phyloP scores from a whole-genome alignment of 192 early-diverging fungal genomes.

The Borealophlyctis nickersoniae region DNA sequence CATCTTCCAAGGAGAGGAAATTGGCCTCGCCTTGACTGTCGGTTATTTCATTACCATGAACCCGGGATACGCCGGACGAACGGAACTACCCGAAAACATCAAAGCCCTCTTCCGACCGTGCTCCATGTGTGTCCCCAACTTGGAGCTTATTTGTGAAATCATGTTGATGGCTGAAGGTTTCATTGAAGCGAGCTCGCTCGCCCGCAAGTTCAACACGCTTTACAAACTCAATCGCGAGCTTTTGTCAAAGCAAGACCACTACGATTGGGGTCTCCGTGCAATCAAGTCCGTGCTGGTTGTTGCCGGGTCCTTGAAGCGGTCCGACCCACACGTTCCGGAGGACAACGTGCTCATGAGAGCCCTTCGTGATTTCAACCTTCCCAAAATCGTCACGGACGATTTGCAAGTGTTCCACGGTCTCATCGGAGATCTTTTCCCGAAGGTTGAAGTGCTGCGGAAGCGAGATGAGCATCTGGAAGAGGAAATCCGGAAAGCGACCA shows the following conservation, averaged over 20 bases:
- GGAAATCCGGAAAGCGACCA: slow-evolving; percentile 60
- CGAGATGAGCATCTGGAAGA: slow-evolving; percentile 57
- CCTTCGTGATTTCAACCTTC: slow-evolving; percentile 66
- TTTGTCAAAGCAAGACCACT: slow-evolving; percentile 67
- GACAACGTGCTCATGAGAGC: slow-evolving; percentile 66
- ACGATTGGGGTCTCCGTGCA: slow-evolving; percentile 67
- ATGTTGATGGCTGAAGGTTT: slow-evolving; percentile 72
- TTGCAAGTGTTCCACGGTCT: slow-evolving; percentile 64
- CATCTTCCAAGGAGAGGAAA: slow-evolving; percentile 68
- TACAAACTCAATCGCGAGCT: slow-evolving; percentile 64
- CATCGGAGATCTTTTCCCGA: slow-evolving; percentile 65
- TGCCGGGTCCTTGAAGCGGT: slow-evolving; percentile 59
- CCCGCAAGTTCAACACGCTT: slow-evolving; percentile 62
- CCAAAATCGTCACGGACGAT: slow-evolving; percentile 66
- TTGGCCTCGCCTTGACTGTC: slow-evolving; percentile 52
- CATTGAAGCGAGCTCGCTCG: slow-evolving; percentile 59
- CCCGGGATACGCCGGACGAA: slow-evolving; percentile 64
- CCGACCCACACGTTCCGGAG: slow-evolving; percentile 59
- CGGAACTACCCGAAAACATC: slow-evolving; percentile 67
- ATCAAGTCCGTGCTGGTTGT: slow-evolving; percentile 68
- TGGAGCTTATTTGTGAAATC: slow-evolving; percentile 69
- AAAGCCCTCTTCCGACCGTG: slow-evolving; percentile 67
- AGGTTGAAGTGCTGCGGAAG: slow-evolving; percentile 58
- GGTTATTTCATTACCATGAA: slow-evolving; percentile 68
- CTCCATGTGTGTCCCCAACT: slow-evolving; percentile 63